Percentiles rank a stretch among this genome's conserved stretches.
phyloP scores from a whole-genome alignment of 2,329 filamentous ascomycete genomes.

The Chaetomiaceae sp. region DNA sequence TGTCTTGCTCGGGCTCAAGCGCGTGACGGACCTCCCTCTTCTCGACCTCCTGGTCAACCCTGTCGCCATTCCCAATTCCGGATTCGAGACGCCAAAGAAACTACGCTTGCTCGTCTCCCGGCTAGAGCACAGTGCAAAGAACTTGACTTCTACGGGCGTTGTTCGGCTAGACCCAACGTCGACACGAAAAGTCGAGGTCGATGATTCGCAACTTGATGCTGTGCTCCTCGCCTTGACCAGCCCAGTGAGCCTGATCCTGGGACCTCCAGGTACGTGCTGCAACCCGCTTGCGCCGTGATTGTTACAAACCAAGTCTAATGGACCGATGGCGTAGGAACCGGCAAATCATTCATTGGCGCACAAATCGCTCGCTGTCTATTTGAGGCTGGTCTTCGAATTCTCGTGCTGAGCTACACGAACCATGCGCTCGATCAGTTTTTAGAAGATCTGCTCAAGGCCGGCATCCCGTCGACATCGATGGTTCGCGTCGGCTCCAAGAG shows the following conservation, averaged over 20 bases:
- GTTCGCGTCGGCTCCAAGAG: constrained; percentile 61
- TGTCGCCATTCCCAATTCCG: background rate
- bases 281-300: too few relatives aligned
- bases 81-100: constrained; percentile 12
- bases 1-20: constrained; percentile 55
- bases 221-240: constrained; percentile 51
- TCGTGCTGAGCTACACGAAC: constrained; percentile 66
- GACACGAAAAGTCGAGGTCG: constrained; percentile 9
- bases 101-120: background rate
- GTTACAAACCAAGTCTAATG: too few relatives aligned
- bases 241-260: constrained; percentile 61
- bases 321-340: too few relatives aligned
- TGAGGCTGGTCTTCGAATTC: constrained; percentile 48
- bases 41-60: constrained; percentile 46
- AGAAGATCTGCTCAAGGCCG: constrained; percentile 58
- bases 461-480: constrained; percentile 47
- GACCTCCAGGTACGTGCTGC: constrained; percentile 61
- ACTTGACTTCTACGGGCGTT: background rate
- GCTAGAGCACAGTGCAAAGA: background rate
- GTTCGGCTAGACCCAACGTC: constrained; percentile 10
- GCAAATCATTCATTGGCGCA: constrained; percentile 71
- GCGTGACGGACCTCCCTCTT: constrained; percentile 52
- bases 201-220: constrained; percentile 52
- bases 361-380: constrained; percentile 55
- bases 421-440: constrained; percentile 64